Evolutionary conservation across 2,329 filamentous ascomycete species (phyloP).

Genomic region (Penicillium griseofulvum): DNA sequence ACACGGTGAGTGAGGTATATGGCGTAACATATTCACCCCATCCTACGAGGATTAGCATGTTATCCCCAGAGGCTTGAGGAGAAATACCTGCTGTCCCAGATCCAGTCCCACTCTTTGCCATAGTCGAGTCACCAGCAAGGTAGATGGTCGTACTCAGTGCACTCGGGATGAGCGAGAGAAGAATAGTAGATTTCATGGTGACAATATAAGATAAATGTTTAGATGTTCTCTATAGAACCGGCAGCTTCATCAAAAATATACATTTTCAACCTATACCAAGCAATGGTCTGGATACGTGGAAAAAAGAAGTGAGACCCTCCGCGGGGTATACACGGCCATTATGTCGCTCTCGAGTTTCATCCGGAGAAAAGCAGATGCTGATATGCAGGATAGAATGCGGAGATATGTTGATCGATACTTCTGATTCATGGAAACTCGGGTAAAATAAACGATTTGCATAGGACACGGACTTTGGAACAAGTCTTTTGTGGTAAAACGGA

Average conservation of each 20-base stretch:
- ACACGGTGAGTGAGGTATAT: constrained; percentile 49
- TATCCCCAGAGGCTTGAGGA: background rate
- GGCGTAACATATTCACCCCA: constrained; percentile 64
- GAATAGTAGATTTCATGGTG: constrained; percentile 23
- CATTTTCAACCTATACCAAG: background rate
- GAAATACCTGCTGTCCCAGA: constrained; percentile 24
- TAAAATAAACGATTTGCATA: background rate
- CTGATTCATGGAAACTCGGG: constrained; percentile 20
- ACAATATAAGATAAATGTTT: background rate
- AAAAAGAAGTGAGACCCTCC: constrained; percentile 7
- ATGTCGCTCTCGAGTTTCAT: constrained; percentile 1
- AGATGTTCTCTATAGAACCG: background rate
- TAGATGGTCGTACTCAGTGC: constrained; percentile 29
- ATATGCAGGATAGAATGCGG: background rate
- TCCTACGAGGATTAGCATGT: constrained; percentile 38
- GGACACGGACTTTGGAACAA: background rate
- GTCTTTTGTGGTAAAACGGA: background rate
- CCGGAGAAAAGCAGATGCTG: constrained; percentile 11
- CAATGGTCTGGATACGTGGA: constrained; percentile 13
- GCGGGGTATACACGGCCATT: background rate
- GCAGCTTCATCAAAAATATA: background rate
- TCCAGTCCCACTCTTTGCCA: constrained; percentile 28
- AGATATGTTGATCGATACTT: constrained; percentile 4
- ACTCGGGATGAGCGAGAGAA: constrained; percentile 24
- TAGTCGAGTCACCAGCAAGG: constrained; percentile 38